These are phyloP conservation scores for Agrocybe praecox DNA, from an alignment of 768 basidiomycete genomes.

Conservation along the genomic window DNA sequence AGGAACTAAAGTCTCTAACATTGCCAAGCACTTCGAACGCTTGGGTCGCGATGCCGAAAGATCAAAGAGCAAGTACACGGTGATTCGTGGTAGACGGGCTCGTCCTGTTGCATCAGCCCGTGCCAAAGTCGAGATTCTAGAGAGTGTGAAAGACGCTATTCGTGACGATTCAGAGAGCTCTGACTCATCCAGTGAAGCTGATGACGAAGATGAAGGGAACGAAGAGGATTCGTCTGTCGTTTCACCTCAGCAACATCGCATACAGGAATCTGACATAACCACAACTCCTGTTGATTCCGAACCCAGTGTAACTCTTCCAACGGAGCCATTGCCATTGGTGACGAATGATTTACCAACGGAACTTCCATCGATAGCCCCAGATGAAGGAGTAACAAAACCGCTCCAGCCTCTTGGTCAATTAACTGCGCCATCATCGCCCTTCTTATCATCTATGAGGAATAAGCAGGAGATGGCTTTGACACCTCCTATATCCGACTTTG, in stretches of 20 bases:
- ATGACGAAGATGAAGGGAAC: slow-evolving; percentile 55
- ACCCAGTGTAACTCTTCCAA: slow-evolving; percentile 27
- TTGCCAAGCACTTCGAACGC: slow-evolving; percentile 90
- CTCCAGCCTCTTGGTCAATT: slow-evolving; percentile 28
- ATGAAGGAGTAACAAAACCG: slow-evolving; percentile 14
- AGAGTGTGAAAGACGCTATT: slow-evolving; percentile 90
- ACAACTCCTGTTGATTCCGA: slow-evolving; percentile 22
- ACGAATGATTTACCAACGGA: not conserved
- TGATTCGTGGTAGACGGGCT: slow-evolving; percentile 83
- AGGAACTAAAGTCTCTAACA: slow-evolving; percentile 80
- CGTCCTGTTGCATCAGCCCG: slow-evolving; percentile 89
- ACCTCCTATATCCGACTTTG: slow-evolving; percentile 47
- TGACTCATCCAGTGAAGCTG: slow-evolving; percentile 62
- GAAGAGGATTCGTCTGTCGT: slow-evolving; percentile 40
- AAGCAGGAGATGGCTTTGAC: slow-evolving; percentile 33
- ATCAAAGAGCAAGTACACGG: slow-evolving; percentile 77
- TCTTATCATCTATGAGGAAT: slow-evolving; percentile 38
- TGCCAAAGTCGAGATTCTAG: slow-evolving; percentile 86
- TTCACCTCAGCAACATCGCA: slow-evolving; percentile 24
- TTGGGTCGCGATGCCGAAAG: slow-evolving; percentile 75
- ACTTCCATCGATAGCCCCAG: slow-evolving; percentile 8
- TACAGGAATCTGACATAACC: slow-evolving; percentile 26
- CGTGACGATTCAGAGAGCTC: slow-evolving; percentile 67
- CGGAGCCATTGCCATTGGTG: slow-evolving; percentile 11
- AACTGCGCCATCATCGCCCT: slow-evolving; percentile 63